A percentile compares a stretch with the other conserved stretches of the same genome.
phyloP scores from a whole-genome alignment of 2,329 filamentous ascomycete genomes.

The Geoglossum cookeanum region DNA sequence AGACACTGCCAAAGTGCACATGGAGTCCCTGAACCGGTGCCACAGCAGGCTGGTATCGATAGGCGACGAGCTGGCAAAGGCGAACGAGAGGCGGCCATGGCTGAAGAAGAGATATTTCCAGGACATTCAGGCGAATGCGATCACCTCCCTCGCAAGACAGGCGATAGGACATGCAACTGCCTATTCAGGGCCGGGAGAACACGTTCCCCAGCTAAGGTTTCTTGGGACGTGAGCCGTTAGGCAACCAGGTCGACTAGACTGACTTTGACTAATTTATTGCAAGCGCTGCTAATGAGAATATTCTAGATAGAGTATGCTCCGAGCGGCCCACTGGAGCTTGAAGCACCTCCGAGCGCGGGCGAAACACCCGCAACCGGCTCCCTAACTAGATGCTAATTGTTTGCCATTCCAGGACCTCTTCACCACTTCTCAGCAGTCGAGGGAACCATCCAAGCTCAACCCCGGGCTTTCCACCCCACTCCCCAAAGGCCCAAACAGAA shows the following conservation, averaged over 20 bases:
- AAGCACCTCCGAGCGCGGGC: background rate
- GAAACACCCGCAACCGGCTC: background rate
- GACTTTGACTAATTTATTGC: background rate
- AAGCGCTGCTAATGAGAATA: no score
- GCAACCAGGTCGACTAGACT: background rate
- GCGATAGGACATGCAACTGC: background rate
- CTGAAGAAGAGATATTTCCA: background rate
- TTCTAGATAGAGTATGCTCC: no score
- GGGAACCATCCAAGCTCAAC: background rate
- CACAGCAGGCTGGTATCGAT: background rate
- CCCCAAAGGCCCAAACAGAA: background rate
- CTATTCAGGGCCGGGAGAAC: background rate
- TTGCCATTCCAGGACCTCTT: background rate
- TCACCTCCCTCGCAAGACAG: background rate
- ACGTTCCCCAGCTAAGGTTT: background rate
- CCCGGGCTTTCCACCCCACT: background rate
- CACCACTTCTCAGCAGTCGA: background rate
- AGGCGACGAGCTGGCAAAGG: background rate
- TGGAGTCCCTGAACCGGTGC: background rate
- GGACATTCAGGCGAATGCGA: background rate
- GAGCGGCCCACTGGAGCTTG: no score
- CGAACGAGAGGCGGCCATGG: background rate
- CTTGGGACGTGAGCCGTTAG: background rate
- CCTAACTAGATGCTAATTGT: background rate
- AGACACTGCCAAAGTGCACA: background rate